Conservation (phyloP, 352 stramenopile species). For the Phytophthora niederhauseri region DNA sequence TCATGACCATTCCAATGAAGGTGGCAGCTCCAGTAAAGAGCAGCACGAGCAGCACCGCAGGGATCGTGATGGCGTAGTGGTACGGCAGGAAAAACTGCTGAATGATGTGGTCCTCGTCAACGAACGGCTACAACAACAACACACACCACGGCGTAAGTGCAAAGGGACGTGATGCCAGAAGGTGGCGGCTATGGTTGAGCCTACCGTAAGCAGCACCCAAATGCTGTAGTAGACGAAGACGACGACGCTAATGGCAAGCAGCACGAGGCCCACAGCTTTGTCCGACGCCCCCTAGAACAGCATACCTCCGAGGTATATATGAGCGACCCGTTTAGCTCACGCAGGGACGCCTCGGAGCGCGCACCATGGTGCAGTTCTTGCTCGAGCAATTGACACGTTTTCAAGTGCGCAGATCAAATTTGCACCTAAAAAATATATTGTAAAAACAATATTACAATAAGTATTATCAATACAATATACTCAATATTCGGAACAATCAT, state of each 20-base stretch:
- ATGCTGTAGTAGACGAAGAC: conserved; percentile 93
- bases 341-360: background rate
- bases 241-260: conserved; percentile 81
- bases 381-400: conserved; percentile 1
- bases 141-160: conserved; percentile 1
- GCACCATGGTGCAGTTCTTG: conserved; percentile 20
- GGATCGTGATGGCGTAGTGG: conserved; percentile 91
- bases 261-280: conserved; percentile 73
- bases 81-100: conserved; percentile 90
- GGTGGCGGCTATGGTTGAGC: background rate
- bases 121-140: conserved; percentile 68
- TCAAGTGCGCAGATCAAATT: no score
- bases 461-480: no score
- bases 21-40: conserved; percentile 84
- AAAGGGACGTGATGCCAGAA: background rate
- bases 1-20: conserved; percentile 92
- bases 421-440: no score
- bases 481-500: no score
- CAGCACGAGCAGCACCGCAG: conserved; percentile 82
- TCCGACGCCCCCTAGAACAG: conserved; percentile 64
- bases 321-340: background rate
- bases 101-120: conserved; percentile 78
- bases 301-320: background rate
- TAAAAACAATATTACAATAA: no score
- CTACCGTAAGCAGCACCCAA: conserved; percentile 91